Conservation (phyloP, 2,329 filamentous ascomycete genomes). For the Apiospora phragmitis region DNA sequence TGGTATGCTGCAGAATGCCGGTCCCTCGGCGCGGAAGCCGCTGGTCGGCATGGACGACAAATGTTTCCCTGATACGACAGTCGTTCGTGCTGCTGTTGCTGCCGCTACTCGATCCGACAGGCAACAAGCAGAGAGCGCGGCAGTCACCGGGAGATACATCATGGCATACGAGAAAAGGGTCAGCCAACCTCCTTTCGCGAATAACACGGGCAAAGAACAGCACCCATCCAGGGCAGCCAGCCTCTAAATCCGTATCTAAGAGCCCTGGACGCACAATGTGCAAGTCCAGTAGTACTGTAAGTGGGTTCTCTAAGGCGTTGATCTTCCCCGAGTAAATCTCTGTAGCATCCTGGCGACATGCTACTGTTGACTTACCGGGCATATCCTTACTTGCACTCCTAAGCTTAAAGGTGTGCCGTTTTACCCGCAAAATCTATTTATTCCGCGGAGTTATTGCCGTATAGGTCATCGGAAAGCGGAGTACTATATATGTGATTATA, state of each 20-base stretch:
- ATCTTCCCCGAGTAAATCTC: neutral
- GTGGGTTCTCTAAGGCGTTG: neutral
- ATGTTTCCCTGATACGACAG: slow-evolving; percentile 5
- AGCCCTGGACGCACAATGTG: neutral
- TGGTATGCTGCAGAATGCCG: neutral
- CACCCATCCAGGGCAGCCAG: neutral
- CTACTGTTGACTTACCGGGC: neutral
- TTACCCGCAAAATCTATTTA: slow-evolving; percentile 7
- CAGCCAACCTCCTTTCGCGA: neutral
- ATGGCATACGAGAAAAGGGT: neutral
- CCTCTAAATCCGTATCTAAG: neutral
- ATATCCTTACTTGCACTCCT: neutral
- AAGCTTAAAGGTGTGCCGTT: slow-evolving; percentile 5
- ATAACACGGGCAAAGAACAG: neutral
- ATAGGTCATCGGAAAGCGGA: slow-evolving; percentile 1
- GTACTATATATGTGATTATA: neutral
- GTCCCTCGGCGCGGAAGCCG: neutral
- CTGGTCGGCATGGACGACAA: neutral
- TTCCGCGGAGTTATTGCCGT: neutral
- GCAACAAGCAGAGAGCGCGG: neutral
- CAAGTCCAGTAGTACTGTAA: neutral
- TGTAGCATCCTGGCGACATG: neutral
- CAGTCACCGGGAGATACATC: neutral
- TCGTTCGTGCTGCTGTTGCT: neutral
- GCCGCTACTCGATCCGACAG: neutral